A percentile compares a stretch with the other conserved stretches of the same genome.
Conservation (phyloP, 148 eudicot species). For the Salicornia ramosissima region DNA sequence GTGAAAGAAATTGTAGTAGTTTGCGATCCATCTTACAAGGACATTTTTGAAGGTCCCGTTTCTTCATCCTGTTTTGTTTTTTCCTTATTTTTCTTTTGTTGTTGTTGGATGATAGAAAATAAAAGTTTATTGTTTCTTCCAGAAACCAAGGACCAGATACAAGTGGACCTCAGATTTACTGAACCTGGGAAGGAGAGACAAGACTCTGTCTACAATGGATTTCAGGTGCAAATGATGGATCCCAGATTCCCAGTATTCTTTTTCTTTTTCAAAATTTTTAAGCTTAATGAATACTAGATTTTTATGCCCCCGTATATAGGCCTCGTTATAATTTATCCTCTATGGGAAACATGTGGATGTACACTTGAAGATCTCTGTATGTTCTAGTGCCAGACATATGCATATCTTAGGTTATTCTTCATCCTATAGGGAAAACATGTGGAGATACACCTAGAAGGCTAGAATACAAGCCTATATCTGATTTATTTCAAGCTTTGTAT, state of each 20-base stretch:
- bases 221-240: conserved; percentile 48
- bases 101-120: conserved; percentile 3
- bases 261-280: no score
- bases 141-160: conserved; percentile 58
- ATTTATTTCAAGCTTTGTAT: no score
- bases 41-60: conserved; percentile 85
- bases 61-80: not conserved
- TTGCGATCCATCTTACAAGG: conserved; percentile 93
- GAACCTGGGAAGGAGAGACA: conserved; percentile 98
- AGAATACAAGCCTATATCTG: no score
- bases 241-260: not conserved
- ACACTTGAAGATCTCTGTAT: no score
- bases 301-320: not conserved
- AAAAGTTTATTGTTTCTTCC: conserved; percentile 18
- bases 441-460: no score
- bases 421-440: no score
- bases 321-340: no score
- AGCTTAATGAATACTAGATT: not conserved
- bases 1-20: conserved; percentile 91
- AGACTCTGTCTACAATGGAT: conserved; percentile 84
- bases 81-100: not conserved
- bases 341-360: no score
- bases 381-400: no score
- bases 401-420: no score
- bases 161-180: conserved; percentile 75